These are phyloP conservation scores for Trichophyton rubrum DNA, from an alignment of 2,329 filamentous ascomycete genomes.

Conservation along the genomic window DNA sequence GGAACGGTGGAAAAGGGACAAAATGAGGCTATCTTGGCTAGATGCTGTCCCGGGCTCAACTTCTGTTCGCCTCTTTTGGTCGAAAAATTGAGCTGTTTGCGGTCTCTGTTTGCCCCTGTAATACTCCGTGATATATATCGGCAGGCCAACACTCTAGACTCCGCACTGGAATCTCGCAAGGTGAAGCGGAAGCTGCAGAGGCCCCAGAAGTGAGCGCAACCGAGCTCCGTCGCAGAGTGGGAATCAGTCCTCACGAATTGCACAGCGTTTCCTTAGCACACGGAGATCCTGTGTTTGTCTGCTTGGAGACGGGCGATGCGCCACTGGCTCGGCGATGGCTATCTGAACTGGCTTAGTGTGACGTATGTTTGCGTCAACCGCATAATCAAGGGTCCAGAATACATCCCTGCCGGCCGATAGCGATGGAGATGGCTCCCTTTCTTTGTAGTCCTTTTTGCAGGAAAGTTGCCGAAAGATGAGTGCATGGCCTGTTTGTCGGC, in stretches of 20 bases:
- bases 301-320: background rate
- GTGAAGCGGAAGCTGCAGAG: background rate
- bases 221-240: background rate
- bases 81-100: too few species aligned
- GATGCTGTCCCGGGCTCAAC: too few species aligned
- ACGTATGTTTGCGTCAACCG: background rate
- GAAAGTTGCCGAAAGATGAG: background rate
- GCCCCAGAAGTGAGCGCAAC: background rate
- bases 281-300: background rate
- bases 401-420: background rate
- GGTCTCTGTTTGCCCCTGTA: too few species aligned
- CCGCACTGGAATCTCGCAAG: background rate
- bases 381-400: background rate
- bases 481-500: background rate
- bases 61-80: too few species aligned
- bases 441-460: background rate
- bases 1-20: background rate
- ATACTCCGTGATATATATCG: background rate
- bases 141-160: background rate
- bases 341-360: background rate
- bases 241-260: background rate
- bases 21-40: background rate
- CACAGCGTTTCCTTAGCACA: background rate
- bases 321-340: background rate
- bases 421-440: background rate